Conservation (phyloP, 345 rosid species). For the Combretum micranthum region DNA sequence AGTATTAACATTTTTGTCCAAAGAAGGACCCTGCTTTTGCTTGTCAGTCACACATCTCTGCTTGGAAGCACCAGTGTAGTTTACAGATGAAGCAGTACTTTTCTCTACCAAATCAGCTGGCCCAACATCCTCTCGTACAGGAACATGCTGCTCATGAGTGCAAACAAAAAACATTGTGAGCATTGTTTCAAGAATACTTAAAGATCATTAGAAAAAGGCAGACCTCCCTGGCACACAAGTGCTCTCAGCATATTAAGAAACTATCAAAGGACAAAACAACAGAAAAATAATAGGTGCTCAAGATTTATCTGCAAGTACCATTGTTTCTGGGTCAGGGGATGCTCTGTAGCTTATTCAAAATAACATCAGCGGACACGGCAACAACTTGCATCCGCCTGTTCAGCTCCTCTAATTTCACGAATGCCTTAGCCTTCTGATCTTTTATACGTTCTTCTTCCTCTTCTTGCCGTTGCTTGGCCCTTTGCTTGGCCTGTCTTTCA, state of each 20-base stretch:
- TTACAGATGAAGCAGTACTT: constrained; percentile 22
- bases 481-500: constrained; percentile 69
- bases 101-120: constrained; percentile 22
- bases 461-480: constrained; percentile 55
- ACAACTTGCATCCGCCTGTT: constrained; percentile 54
- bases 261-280: constrained; percentile 9
- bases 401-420: constrained; percentile 75
- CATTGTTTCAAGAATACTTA: too few relatives aligned
- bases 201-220: too few relatives aligned
- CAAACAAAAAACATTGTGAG: not conserved
- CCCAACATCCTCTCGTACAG: constrained; percentile 21
- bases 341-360: constrained; percentile 33
- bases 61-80: constrained; percentile 32
- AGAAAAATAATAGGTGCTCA: constrained; percentile 17
- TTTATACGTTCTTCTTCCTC: constrained; percentile 91
- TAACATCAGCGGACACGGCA: constrained; percentile 25
- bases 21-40: constrained; percentile 41
- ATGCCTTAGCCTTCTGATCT: constrained; percentile 87
- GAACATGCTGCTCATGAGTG: constrained; percentile 14
- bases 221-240: constrained; percentile 27
- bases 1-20: constrained; percentile 14
- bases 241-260: constrained; percentile 19
- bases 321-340: constrained; percentile 21
- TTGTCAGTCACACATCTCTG: constrained; percentile 45
- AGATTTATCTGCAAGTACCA: constrained; percentile 12